Percentiles rank a stretch among this genome's conserved stretches.
Conservation (phyloP, 2,329 filamentous ascomycete genomes). For the Didymella pomorum region DNA sequence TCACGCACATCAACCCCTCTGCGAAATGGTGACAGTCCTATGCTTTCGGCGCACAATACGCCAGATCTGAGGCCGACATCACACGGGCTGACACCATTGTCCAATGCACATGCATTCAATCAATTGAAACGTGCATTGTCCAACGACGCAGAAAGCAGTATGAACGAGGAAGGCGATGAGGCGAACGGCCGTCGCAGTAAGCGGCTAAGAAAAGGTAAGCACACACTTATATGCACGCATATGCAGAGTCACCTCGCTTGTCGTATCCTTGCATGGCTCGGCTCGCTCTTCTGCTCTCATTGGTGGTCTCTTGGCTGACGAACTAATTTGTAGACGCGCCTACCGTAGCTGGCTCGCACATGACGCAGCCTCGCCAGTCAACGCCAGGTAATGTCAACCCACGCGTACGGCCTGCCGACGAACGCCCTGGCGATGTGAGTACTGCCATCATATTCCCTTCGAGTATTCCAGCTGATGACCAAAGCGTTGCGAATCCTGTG, state of each 20-base stretch:
- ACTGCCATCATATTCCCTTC: not conserved
- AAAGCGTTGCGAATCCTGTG: conserved; percentile 86
- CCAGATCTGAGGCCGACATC: conserved; percentile 68
- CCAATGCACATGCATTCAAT: conserved; percentile 62
- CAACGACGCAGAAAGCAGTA: conserved; percentile 62
- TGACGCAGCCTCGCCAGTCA: conserved; percentile 89
- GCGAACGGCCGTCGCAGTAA: conserved; percentile 78
- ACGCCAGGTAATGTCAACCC: conserved; percentile 68
- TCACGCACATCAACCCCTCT: conserved; percentile 66
- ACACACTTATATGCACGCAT: conserved; percentile 24
- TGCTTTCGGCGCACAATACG: conserved; percentile 69
- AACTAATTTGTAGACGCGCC: conserved; percentile 62
- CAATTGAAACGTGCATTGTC: conserved; percentile 78
- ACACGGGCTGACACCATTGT: conserved; percentile 55
- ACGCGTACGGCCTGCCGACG: conserved; percentile 61
- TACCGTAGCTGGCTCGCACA: conserved; percentile 94
- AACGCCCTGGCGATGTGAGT: conserved; percentile 66
- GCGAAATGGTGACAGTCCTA: conserved; percentile 68
- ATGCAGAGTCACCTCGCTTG: conserved; percentile 24
- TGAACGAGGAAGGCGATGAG: conserved; percentile 63
- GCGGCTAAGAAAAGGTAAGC: conserved; percentile 83
- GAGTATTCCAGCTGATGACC: conserved; percentile 39
- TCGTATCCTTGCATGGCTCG: conserved; percentile 14
- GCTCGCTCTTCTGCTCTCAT: conserved; percentile 19
- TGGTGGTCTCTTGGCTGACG: conserved; percentile 38